Evolutionary conservation across 345 rosid genomes (phyloP), one percentile per base, ranked within the genome.

Genomic region (Clarkia xantiana): DNA sequence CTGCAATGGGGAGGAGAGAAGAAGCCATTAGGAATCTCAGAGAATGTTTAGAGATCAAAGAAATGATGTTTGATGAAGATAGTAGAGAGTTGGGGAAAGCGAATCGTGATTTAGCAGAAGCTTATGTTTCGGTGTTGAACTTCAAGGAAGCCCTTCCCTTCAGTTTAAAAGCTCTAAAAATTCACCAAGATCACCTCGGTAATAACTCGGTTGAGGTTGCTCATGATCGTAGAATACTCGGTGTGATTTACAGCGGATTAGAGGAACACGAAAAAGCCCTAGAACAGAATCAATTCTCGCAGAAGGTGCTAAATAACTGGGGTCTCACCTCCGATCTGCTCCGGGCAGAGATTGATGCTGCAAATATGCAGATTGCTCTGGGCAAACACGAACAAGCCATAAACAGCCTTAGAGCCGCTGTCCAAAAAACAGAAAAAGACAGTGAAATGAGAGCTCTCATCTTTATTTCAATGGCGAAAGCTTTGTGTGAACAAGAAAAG

Each of bases 1-100:
- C 86, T 0, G 94, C 94, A 2, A 78, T 84, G 80, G 98, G 96
- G 15, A 76, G 94, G 65, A 56, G 94, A 54, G 98, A 91, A 61
- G 98, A 86, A 68, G 98, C 95, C 44, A 56, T 91, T 16, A 78
- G 57, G 67, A 77, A 84, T 73, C 69, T 79, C 53, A 74, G 71
- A 62, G 80, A 76, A 75, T 74, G 83, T 71, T 42, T 86, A 58
- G 82, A 82, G 77, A 80, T 91, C 34, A 91, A 87, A 57, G 87
- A 72, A 57, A 53, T 74, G 75, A 73, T 60, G 51, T 66, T 80
- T 65, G 96, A 74, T 45, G 65, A 80, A 60, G 94, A 73, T 56
- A 72, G 96, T 43, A 64, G 67, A 57, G 98, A 86, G 66, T 67
- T 91, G 57, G 98, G 93, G 18, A 79, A 69, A 52, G 85, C 78